A percentile compares a stretch with the other conserved stretches of the same genome.
These are phyloP conservation scores for Tubosaeta sp. DNA, from an alignment of 768 basidiomycete genomes.

Conservation along the genomic window DNA sequence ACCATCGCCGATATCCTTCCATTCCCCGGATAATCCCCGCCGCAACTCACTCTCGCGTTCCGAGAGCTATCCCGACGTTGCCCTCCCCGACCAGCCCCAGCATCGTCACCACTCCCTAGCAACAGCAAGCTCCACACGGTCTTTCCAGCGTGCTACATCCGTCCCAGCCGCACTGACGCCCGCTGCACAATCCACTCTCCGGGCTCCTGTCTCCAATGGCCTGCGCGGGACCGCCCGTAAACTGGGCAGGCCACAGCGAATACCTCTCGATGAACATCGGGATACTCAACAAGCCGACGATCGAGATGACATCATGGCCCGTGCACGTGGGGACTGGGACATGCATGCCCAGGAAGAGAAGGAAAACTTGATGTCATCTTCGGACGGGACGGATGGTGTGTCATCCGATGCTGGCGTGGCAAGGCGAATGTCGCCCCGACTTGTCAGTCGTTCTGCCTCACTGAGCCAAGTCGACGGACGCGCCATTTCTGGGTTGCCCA, in stretches of 20 bases:
- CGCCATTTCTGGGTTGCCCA: conserved; percentile 30
- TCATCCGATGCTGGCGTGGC: conserved; percentile 22
- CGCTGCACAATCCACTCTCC: conserved; percentile 25
- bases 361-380: conserved; percentile 34
- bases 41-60: conserved; percentile 60
- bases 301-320: conserved; percentile 30
- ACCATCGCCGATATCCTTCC: conserved; percentile 33
- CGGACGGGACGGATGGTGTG: conserved; percentile 20
- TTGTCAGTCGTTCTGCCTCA: conserved; percentile 30
- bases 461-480: conserved; percentile 33
- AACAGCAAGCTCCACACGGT: conserved; percentile 35
- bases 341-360: conserved; percentile 35
- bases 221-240: conserved; percentile 34
- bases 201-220: conserved; percentile 30
- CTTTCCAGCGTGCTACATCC: conserved; percentile 65
- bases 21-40: conserved; percentile 36
- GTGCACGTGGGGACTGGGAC: conserved; percentile 29
- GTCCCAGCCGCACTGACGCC: conserved; percentile 43
- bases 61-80: conserved; percentile 50
- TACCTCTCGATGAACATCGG: conserved; percentile 35
- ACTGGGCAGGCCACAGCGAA: conserved; percentile 32
- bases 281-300: conserved; percentile 31
- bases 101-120: conserved; percentile 26
- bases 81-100: conserved; percentile 28
- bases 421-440: conserved; percentile 24